Percentiles rank a stretch among this genome's conserved stretches.
These are phyloP conservation scores for Coccomyxa subellipsoidea DNA, from an alignment of 163 green algal genomes.

Conservation along the genomic window DNA sequence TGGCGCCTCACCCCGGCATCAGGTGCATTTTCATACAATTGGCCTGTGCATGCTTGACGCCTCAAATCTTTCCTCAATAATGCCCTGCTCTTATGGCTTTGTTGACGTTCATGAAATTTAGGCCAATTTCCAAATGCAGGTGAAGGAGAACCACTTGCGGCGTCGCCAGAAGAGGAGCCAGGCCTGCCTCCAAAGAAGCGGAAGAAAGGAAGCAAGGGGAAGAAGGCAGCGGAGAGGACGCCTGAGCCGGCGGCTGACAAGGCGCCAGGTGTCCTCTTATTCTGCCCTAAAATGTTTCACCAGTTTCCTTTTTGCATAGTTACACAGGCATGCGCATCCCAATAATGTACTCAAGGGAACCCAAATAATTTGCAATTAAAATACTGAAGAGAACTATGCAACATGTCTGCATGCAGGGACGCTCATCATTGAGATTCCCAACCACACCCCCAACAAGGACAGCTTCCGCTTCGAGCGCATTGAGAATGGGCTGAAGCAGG, in stretches of 20 bases:
- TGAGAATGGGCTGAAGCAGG: slow-evolving; percentile 22
- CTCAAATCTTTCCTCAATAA: too few species aligned
- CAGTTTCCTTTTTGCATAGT: too few species aligned
- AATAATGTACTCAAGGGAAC: too few species aligned
- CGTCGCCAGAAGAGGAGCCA: background rate
- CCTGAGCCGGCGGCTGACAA: background rate
- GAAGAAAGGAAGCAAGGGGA: slow-evolving; percentile 34
- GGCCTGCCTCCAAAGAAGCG: slow-evolving; percentile 2
- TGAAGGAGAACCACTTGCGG: background rate
- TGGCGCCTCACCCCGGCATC: slow-evolving; percentile 23
- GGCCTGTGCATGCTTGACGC: too few species aligned
- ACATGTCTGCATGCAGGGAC: slow-evolving; percentile 35
- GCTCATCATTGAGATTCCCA: slow-evolving; percentile 54
- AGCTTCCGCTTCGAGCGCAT: slow-evolving; percentile 52
- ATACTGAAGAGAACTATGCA: too few species aligned
- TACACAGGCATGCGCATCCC: too few species aligned
- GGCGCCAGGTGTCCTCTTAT: background rate
- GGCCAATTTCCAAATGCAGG: too few species aligned
- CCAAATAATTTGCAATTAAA: too few species aligned
- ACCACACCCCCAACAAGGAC: slow-evolving; percentile 40
- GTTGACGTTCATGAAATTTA: too few species aligned
- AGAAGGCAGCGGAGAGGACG: slow-evolving; percentile 13
- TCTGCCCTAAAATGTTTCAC: background rate
- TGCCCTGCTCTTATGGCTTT: too few species aligned
- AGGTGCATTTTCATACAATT: background rate